phyloP scores from a whole-genome alignment of 208 protist genomes.

The Leishmania guyanensis region DNA sequence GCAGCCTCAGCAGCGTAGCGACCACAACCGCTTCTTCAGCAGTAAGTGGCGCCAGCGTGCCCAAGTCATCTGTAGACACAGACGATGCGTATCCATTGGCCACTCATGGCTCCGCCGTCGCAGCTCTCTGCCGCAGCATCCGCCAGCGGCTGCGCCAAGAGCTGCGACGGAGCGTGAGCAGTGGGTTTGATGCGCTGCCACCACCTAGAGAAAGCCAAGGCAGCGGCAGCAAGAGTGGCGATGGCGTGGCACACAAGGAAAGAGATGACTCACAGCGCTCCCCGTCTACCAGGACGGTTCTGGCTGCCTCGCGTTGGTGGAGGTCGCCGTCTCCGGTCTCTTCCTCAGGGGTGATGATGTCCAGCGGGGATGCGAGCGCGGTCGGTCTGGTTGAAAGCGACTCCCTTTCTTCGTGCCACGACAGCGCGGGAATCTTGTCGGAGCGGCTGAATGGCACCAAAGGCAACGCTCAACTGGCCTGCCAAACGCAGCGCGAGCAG shows the following conservation, averaged over 20 bases:
- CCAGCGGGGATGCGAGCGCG: neutral
- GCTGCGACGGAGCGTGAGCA: conserved; percentile 9
- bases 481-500: neutral
- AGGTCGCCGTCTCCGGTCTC: neutral
- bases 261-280: neutral
- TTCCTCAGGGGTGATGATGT: neutral
- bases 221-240: neutral
- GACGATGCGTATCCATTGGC: conserved; percentile 28
- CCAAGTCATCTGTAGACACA: conserved; percentile 1
- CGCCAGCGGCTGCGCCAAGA: conserved; percentile 23
- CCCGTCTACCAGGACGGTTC: neutral
- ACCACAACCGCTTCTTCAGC: neutral
- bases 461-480: neutral
- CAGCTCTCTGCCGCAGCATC: conserved; percentile 28
- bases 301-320: neutral
- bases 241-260: neutral
- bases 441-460: neutral
- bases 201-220: neutral
- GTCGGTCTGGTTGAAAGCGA: neutral
- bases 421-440: neutral
- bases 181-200: neutral
- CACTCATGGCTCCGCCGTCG: conserved; percentile 17
- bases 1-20: neutral
- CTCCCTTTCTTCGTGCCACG: neutral
- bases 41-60: conserved; percentile 8